Conservation (phyloP, 192 early-diverging fungal species). For the Phlyctochytrium planicorne region DNA sequence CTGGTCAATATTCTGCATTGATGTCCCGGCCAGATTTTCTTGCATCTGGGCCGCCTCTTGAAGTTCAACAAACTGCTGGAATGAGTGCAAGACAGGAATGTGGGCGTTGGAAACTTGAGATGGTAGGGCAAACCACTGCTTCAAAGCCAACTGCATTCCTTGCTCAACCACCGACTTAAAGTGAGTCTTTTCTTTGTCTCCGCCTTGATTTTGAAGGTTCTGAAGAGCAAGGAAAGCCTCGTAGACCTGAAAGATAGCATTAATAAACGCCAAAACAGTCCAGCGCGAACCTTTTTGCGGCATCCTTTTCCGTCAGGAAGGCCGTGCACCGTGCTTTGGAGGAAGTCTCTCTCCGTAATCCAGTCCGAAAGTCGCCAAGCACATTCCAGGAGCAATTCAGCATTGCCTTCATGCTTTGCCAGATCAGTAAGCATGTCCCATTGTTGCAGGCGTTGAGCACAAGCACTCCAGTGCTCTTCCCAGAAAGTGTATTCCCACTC, state of each 20-base stretch:
- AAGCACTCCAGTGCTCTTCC: constrained; percentile 96
- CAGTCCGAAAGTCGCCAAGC: constrained; percentile 96
- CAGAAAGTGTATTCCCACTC: constrained; percentile 96
- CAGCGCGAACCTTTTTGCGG: constrained; percentile 56
- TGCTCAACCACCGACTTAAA: constrained; percentile 84
- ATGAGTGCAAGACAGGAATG: constrained; percentile 81
- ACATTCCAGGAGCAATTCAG: constrained; percentile 85
- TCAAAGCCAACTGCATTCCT: constrained; percentile 80
- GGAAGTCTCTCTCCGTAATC: constrained; percentile 72
- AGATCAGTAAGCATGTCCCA: constrained; percentile 97
- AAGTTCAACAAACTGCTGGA: constrained; percentile 97
- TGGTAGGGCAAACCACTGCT: constrained; percentile 82
- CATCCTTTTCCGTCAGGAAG: constrained; percentile 63
- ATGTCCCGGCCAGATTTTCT: constrained; percentile 74
- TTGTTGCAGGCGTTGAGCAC: constrained; percentile 88
- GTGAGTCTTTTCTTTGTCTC: constrained; percentile 37
- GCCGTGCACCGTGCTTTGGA: constrained; percentile 67
- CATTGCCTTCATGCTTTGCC: constrained; percentile 83
- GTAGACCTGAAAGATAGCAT: constrained; percentile 58
- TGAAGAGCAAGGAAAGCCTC: constrained; percentile 82
- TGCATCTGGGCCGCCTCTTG: constrained; percentile 90
- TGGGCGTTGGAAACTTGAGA: constrained; percentile 82
- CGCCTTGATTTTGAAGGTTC: constrained; percentile 59
- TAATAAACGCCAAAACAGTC: not conserved
- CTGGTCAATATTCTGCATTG: constrained; percentile 77